A percentile compares a stretch with the other conserved stretches of the same genome.
Evolutionary conservation across 495 filamentous ascomycete genomes (phyloP).

Genomic region (Copromyces sp.): DNA sequence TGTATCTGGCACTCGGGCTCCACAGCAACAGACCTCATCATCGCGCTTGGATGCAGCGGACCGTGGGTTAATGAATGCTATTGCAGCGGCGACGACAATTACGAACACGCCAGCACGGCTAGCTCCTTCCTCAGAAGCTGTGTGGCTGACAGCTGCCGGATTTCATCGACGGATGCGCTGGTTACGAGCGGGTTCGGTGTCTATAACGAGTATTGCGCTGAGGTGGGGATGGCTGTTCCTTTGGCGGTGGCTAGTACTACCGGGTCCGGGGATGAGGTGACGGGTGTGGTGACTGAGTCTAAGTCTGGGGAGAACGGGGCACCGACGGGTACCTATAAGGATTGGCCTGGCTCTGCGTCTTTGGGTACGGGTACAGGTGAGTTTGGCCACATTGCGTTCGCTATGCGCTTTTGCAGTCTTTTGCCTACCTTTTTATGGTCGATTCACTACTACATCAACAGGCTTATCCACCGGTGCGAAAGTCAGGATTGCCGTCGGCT

Average conservation of each 20-base stretch:
- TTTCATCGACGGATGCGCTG: not conserved
- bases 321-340: no score
- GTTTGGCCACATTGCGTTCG: not conserved
- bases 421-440: not conserved
- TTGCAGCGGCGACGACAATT: not conserved
- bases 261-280: not conserved
- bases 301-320: not conserved
- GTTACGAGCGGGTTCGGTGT: not conserved
- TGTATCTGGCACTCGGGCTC: conserved; percentile 4
- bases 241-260: not conserved
- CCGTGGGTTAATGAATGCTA: conserved; percentile 7
- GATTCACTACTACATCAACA: not conserved
- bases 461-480: not conserved
- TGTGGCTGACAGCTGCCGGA: not conserved
- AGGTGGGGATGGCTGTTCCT: not conserved
- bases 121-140: conserved; percentile 2
- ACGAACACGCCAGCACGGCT: conserved; percentile 1
- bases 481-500: not conserved
- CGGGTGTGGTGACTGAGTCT: not conserved
- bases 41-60: conserved; percentile 1
- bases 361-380: not conserved
- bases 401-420: not conserved
- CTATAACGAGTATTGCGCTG: conserved; percentile 4
- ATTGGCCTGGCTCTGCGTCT: not conserved
- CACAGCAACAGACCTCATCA: not conserved